Conservation (phyloP, 345 rosid genomes). For the Hibiscus mutabilis region DNA sequence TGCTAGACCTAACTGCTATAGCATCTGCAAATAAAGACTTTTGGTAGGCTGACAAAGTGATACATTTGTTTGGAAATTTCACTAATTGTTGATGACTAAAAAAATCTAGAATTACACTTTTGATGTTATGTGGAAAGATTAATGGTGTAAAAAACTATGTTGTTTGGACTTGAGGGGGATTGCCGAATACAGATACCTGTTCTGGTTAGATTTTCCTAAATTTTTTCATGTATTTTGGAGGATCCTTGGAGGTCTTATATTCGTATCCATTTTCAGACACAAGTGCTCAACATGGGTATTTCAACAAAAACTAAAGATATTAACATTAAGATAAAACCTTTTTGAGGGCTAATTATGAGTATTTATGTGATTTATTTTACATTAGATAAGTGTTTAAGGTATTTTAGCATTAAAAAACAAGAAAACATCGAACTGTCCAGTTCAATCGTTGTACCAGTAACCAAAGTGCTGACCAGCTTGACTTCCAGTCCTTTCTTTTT, state of each 20-base stretch:
- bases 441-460: not conserved
- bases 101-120: not conserved
- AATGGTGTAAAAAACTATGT: not conserved
- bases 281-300: too few relatives aligned
- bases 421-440: not conserved
- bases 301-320: not conserved
- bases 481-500: not conserved
- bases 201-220: not conserved
- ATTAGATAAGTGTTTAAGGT: not conserved
- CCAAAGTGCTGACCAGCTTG: not conserved
- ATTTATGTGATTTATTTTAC: not conserved
- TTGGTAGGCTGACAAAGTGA: not conserved
- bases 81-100: not conserved
- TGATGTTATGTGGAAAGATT: not conserved
- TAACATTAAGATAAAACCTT: not conserved
- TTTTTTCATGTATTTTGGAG: not conserved
- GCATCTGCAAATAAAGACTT: not conserved
- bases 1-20: not conserved
- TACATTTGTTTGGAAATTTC: not conserved
- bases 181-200: not conserved
- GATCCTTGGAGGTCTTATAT: too few relatives aligned
- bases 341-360: not conserved
- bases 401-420: not conserved
- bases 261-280: too few relatives aligned
- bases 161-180: not conserved